Base-by-base conservation (phyloP, 495 filamentous ascomycete species). In the Penicillium silybi region DNA sequence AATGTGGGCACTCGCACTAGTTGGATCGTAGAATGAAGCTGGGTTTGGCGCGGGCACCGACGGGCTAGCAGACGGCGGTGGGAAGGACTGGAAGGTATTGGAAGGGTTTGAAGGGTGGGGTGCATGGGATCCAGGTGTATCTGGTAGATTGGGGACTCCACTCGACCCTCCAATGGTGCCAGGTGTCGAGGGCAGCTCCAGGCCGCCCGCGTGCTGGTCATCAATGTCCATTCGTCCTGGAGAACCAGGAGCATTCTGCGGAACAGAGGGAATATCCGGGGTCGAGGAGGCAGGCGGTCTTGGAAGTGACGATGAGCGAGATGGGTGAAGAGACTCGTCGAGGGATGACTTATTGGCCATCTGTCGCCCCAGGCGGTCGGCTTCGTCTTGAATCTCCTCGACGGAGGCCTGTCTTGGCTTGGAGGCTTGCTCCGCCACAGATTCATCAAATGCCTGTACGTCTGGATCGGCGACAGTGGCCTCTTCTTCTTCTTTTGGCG, bases 341-440 rank as follows among this genome's bases (percentile, higher is more conserved):
- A 75, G 55, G 10, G 55, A 66, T 11, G 78, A 72, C 48, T 70
- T 64, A 43, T 59, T 59, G 6, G 71, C 71, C 27, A 75, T 56
- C 5, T 63, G 58, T 41, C 56, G 58, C 32, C 68, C 59, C 13
- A 74, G 39, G 17, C 62, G 69, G 46, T 76, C 65, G 18, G 77
- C 61, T 43, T 79, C 79, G 42, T 81, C 78, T 8, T 69, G 67
- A 6, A 73, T 57, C 15, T 81, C 78, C 56, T 79, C 75, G 15
- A 90, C 80, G 1, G 78, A 83, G 4, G 84, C 75, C 47, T 83
- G 82, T 47, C 65, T 62, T 39, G 80, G 70, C 50, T 61, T 65
- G 10, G 62, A 52, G 18, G 70, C 69, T 22, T 74, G 62, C 35
- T 67, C 59, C 29, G 65, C 58, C 17, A 64, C 54, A 2, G 61